These are phyloP conservation scores for Suillus subaureus DNA, from an alignment of 768 basidiomycete species.

Conservation along the genomic window DNA sequence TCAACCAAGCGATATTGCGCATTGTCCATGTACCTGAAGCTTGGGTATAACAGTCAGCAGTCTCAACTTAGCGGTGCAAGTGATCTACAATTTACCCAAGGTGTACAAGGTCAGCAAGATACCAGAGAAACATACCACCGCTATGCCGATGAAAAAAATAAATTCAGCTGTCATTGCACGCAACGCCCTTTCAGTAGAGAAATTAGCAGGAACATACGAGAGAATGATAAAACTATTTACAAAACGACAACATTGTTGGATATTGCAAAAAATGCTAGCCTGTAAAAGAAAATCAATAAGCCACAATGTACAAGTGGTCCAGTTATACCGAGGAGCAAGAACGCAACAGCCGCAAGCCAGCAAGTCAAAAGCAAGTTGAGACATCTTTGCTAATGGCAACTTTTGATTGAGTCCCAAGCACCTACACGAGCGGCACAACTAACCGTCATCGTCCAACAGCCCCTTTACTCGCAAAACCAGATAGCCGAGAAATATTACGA, in stretches of 20 bases:
- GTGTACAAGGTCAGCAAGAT: conserved; percentile 58
- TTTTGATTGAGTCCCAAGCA: conserved; percentile 7
- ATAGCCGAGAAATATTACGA: conserved; percentile 70
- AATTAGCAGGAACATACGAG: conserved; percentile 12
- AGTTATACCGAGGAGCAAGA: conserved; percentile 70
- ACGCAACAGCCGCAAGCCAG: conserved; percentile 85
- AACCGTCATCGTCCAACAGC: conserved; percentile 54
- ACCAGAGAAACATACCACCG: conserved; percentile 81
- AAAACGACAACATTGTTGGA: conserved; percentile 78
- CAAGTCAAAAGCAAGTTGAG: conserved; percentile 75
- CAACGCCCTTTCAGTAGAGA: conserved; percentile 54
- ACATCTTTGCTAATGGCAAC: conserved; percentile 41
- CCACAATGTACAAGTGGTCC: neutral
- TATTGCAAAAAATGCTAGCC: conserved; percentile 80
- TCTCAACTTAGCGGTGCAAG: conserved; percentile 17
- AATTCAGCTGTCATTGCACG: conserved; percentile 84
- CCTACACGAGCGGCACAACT: conserved; percentile 18
- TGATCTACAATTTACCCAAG: conserved; percentile 38
- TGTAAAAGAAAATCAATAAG: conserved; percentile 20
- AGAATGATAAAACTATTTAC: conserved; percentile 36
- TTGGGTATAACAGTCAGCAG: conserved; percentile 26
- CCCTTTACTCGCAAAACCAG: conserved; percentile 66
- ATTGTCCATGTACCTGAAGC: conserved; percentile 30
- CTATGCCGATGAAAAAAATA: conserved; percentile 76
- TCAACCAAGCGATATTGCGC: conserved; percentile 74